Conservation (phyloP, 805 yeast genomes). For the Isabelozyma gotoi region DNA sequence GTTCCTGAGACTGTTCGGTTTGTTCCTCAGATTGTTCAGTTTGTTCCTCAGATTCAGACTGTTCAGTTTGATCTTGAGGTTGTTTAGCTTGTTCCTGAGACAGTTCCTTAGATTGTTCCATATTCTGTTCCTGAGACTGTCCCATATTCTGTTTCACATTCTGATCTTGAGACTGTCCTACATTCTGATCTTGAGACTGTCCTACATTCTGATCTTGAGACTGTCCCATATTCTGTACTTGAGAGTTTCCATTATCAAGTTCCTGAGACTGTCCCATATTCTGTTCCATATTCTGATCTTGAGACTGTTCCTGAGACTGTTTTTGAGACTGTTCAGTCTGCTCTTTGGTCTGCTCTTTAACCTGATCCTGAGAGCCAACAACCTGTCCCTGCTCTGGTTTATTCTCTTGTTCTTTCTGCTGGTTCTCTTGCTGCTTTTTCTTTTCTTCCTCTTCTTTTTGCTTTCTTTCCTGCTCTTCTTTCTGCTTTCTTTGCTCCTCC, state of each 20-base stretch:
- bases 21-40: no score
- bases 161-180: conserved; percentile 4
- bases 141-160: conserved; percentile 7
- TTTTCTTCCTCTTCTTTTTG: neutral
- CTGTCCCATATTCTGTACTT: neutral
- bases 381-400: neutral
- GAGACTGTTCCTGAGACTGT: neutral
- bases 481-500: neutral
- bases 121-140: conserved; percentile 6
- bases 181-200: conserved; percentile 1
- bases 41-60: neutral
- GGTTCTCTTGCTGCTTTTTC: no score
- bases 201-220: conserved; percentile 7
- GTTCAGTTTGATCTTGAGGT: conserved; percentile 3
- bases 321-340: neutral
- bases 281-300: conserved; percentile 1
- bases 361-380: neutral
- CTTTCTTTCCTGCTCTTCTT: neutral
- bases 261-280: neutral
- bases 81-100: conserved; percentile 7
- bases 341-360: neutral
- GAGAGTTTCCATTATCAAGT: neutral
- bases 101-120: conserved; percentile 4
- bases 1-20: no score
- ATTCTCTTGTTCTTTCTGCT: neutral